These are phyloP conservation scores for Trichoderma harzianum DNA, from an alignment of 2,329 filamentous ascomycete genomes.

Conservation along the genomic window DNA sequence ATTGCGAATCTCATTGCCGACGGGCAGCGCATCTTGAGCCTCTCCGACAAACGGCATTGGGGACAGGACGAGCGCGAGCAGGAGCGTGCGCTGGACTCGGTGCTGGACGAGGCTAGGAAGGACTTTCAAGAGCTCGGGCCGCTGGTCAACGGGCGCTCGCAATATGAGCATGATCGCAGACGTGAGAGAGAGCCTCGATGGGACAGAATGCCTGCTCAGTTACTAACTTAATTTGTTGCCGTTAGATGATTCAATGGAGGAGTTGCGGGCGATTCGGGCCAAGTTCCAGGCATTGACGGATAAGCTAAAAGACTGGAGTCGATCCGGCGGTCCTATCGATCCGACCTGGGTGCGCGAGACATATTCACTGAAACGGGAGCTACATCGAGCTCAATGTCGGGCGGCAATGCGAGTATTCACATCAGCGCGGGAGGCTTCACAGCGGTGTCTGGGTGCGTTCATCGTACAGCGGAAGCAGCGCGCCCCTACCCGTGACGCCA, in stretches of 20 bases:
- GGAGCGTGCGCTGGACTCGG: constrained; percentile 50
- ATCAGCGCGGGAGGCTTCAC: constrained; percentile 45
- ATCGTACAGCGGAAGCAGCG: constrained; percentile 51
- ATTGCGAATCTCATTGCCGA: constrained; percentile 54
- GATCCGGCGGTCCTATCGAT: constrained; percentile 53
- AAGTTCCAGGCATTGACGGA: constrained; percentile 48
- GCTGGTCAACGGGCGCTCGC: constrained; percentile 53
- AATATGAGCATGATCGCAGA: constrained; percentile 56
- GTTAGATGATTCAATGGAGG: constrained; percentile 50
- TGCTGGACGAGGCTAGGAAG: constrained; percentile 57
- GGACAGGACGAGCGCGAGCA: constrained; percentile 59
- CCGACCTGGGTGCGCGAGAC: constrained; percentile 55
- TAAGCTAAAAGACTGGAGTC: constrained; percentile 53
- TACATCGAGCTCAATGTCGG: constrained; percentile 57
- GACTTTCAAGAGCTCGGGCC: constrained; percentile 58
- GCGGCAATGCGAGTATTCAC: constrained; percentile 55
- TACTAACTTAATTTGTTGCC: background rate
- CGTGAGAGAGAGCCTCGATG: constrained; percentile 38
- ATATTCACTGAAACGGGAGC: constrained; percentile 43
- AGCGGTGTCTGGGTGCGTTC: constrained; percentile 55
- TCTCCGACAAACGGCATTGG: constrained; percentile 58
- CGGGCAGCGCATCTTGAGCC: constrained; percentile 51
- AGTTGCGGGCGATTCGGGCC: constrained; percentile 45
- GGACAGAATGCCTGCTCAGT: background rate
- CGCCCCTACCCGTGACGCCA: background rate